Evolutionary conservation across 2,329 filamentous ascomycete genomes (phyloP).

Genomic region (Pseudogymnoascus sp.): DNA sequence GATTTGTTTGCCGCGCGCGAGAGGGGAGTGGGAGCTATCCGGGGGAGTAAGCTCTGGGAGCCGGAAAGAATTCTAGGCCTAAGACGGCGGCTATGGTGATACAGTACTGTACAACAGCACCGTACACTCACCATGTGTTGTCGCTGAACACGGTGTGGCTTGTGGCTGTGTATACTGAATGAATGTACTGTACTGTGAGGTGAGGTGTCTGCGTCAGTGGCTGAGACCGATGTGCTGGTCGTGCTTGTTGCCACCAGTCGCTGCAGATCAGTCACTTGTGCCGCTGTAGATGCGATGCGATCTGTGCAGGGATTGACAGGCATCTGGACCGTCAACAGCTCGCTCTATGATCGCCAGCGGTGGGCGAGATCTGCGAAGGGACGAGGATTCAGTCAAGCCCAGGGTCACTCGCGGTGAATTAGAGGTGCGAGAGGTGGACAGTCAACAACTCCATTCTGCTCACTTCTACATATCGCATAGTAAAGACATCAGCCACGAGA

Average conservation of each 20-base stretch:
- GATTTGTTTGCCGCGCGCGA: conserved; percentile 2
- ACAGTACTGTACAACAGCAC: not conserved
- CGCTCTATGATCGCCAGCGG: not conserved
- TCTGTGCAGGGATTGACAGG: not conserved
- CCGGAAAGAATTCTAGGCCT: not conserved
- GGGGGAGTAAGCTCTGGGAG: not conserved
- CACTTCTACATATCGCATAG: not conserved
- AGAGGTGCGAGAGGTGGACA: not conserved
- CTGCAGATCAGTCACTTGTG: not conserved
- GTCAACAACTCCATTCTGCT: not conserved
- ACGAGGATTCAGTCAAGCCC: not conserved
- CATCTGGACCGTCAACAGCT: not conserved
- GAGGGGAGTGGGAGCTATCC: not conserved
- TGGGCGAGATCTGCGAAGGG: not conserved
- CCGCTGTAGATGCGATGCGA: not conserved
- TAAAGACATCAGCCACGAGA: not conserved
- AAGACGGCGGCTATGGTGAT: not conserved
- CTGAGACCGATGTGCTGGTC: not conserved
- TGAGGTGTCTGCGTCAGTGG: not conserved
- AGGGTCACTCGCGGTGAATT: no score
- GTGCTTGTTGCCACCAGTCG: not conserved
- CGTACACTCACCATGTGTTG: not conserved
- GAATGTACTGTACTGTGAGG: not conserved
- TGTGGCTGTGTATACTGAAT: not conserved
- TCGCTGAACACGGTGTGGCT: not conserved